Evolutionary conservation across 441 rosid species (phyloP).

Genomic region (Dalechampia spathulata): DNA sequence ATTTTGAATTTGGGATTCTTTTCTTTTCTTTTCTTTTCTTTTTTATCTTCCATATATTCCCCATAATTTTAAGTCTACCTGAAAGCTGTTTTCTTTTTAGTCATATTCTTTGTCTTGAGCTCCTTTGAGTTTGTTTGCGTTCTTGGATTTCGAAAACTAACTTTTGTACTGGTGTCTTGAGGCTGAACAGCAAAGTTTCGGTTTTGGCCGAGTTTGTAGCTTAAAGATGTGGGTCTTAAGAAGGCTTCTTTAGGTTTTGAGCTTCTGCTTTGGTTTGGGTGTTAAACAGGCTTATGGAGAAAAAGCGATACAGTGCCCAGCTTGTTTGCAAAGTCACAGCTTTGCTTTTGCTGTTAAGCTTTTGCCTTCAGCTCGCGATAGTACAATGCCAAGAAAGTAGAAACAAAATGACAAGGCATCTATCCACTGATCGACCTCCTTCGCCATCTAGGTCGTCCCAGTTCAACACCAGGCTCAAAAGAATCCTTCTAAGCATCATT

Average conservation of each 20-base stretch:
- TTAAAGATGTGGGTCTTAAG: no score
- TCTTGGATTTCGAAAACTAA: neutral
- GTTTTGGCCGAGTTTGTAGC: neutral
- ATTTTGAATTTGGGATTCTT: conserved; percentile 30
- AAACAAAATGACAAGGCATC: conserved; percentile 32
- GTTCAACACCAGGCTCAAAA: conserved; percentile 42
- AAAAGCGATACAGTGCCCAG: conserved; percentile 24
- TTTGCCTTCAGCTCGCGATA: conserved; percentile 27
- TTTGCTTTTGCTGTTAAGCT: conserved; percentile 33
- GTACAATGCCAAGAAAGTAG: conserved; percentile 41
- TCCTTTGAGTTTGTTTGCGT: neutral
- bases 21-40: no score
- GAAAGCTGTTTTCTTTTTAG: neutral
- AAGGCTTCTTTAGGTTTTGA: no score
- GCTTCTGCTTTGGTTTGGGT: no score
- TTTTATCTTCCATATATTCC: no score
- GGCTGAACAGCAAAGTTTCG: neutral
- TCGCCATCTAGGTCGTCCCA: conserved; percentile 34
- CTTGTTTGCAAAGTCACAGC: conserved; percentile 13
- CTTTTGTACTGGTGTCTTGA: neutral
- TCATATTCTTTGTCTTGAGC: conserved; percentile 3
- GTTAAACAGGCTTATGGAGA: no score
- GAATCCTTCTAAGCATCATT: conserved; percentile 51
- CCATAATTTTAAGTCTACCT: neutral
- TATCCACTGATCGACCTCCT: conserved; percentile 29